Evolutionary conservation across 768 basidiomycete genomes (phyloP).

Genomic region (Boletus tomentosulus): DNA sequence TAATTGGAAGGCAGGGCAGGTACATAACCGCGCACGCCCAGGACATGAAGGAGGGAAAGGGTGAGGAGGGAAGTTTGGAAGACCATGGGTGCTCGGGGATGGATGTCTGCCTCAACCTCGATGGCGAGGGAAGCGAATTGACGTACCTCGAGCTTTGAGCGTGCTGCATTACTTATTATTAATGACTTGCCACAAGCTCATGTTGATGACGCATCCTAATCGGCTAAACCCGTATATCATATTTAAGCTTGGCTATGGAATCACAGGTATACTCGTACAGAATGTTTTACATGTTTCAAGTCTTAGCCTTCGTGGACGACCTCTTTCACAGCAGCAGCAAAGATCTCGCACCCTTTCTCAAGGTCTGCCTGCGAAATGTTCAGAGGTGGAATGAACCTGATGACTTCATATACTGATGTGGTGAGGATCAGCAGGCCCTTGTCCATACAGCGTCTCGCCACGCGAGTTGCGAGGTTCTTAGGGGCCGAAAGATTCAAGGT

Average conservation of each 20-base stretch:
- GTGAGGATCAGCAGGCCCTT: constrained; percentile 85
- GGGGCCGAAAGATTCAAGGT: constrained; percentile 36
- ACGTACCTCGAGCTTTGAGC: constrained; percentile 6
- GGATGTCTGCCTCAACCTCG: constrained; percentile 8
- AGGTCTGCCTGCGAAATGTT: constrained; percentile 77
- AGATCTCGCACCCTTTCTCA: constrained; percentile 60
- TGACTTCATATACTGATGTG: constrained; percentile 82
- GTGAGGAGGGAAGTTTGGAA: constrained; percentile 1
- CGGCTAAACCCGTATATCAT: constrained; percentile 6
- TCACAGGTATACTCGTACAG: not conserved
- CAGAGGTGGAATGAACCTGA: constrained; percentile 91
- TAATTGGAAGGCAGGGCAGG: constrained; percentile 73
- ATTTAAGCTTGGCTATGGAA: too few relatives aligned
- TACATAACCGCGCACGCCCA: constrained; percentile 47
- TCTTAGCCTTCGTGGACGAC: constrained; percentile 45
- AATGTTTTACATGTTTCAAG: not conserved
- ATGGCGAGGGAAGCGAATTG: constrained; percentile 9
- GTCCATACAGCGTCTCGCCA: constrained; percentile 78
- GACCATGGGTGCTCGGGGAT: constrained; percentile 12
- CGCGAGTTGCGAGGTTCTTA: constrained; percentile 58
- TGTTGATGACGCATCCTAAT: not conserved
- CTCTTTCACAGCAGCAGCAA: constrained; percentile 66
- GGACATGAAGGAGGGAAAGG: constrained; percentile 1
- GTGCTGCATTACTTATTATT: constrained; percentile 1
- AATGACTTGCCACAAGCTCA: not conserved